These are phyloP conservation scores for Collybia nuda DNA, from an alignment of 768 basidiomycete genomes.

Conservation along the genomic window DNA sequence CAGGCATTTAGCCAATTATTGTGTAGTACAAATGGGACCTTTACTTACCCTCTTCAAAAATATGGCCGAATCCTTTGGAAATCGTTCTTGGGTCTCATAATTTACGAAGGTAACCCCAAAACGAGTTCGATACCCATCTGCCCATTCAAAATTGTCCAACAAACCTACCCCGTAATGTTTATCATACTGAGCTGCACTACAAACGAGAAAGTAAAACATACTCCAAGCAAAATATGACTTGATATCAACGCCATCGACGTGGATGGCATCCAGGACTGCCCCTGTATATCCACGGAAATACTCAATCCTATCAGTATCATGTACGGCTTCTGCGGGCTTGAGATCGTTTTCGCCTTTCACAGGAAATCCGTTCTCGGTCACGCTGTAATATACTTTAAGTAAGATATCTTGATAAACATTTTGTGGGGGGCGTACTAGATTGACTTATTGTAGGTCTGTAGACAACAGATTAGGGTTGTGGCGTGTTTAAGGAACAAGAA, in stretches of 20 bases:
- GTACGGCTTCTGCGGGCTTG: slow-evolving; percentile 45
- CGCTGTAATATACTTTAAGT: slow-evolving; percentile 28
- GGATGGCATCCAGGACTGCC: slow-evolving; percentile 52
- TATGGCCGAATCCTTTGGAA: slow-evolving; percentile 58
- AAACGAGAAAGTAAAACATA: slow-evolving; percentile 24
- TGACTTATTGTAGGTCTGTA: slow-evolving; percentile 39
- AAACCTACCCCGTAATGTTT: slow-evolving; percentile 38
- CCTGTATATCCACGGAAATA: slow-evolving; percentile 59
- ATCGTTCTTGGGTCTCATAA: slow-evolving; percentile 61
- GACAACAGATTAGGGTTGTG: slow-evolving; percentile 12
- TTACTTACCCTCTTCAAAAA: slow-evolving; percentile 41
- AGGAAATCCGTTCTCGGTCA: slow-evolving; percentile 72
- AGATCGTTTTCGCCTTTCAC: slow-evolving; percentile 56
- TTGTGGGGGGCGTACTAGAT: slow-evolving; percentile 44
- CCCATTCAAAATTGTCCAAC: slow-evolving; percentile 74
- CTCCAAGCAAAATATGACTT: slow-evolving; percentile 69
- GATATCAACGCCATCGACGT: slow-evolving; percentile 57
- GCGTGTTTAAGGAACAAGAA: not conserved
- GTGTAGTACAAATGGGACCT: not conserved
- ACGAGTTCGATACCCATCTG: slow-evolving; percentile 63
- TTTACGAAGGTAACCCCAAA: slow-evolving; percentile 74
- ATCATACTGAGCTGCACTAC: not conserved
- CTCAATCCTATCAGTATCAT: slow-evolving; percentile 60
- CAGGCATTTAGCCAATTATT: not conserved
- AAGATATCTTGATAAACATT: too few species aligned